phyloP scores from a whole-genome alignment of 2,329 filamentous ascomycete genomes.

The Colletotrichum caudatum region DNA sequence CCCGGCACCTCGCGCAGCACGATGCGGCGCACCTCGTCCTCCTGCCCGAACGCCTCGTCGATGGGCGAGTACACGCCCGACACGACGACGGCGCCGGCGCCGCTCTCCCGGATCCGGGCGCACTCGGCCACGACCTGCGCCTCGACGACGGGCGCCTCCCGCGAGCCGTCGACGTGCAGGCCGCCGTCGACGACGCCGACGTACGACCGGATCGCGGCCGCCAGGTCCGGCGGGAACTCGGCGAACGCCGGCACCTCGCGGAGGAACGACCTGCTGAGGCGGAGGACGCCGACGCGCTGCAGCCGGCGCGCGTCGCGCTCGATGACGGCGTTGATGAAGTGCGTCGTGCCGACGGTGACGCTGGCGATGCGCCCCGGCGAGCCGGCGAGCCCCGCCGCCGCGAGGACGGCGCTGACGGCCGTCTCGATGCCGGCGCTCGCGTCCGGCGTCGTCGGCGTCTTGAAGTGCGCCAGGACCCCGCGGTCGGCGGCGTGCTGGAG shows the following conservation, averaged over 20 bases:
- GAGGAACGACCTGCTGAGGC: slow-evolving; percentile 66
- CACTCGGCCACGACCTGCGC: slow-evolving; percentile 48
- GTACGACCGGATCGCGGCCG: slow-evolving; percentile 60
- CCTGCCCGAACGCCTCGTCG: slow-evolving; percentile 59
- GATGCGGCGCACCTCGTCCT: slow-evolving; percentile 60
- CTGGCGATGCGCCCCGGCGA: slow-evolving; percentile 54
- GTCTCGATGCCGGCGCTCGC: slow-evolving; percentile 61
- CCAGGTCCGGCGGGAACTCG: slow-evolving; percentile 65
- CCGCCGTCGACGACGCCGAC: slow-evolving; percentile 62
- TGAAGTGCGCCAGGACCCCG: slow-evolving; percentile 63
- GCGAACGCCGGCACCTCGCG: slow-evolving; percentile 63
- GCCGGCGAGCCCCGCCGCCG: slow-evolving; percentile 48
- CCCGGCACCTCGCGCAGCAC: slow-evolving; percentile 55
- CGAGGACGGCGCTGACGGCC: slow-evolving; percentile 59
- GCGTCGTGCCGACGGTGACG: slow-evolving; percentile 67
- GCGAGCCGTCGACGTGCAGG: slow-evolving; percentile 62
- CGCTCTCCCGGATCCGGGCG: slow-evolving; percentile 54
- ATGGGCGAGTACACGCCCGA: slow-evolving; percentile 66
- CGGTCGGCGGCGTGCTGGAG: slow-evolving; percentile 49
- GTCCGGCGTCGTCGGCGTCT: slow-evolving; percentile 61
- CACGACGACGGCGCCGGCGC: slow-evolving; percentile 61
- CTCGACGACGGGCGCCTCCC: slow-evolving; percentile 57
- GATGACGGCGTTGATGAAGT: slow-evolving; percentile 70
- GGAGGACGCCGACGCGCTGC: slow-evolving; percentile 64
- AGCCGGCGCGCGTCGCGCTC: slow-evolving; percentile 63